Percentiles rank a stretch among this genome's conserved stretches.
Evolutionary conservation across 140 eudicot genomes (phyloP).

Genomic region (Oenanthe javanica): DNA sequence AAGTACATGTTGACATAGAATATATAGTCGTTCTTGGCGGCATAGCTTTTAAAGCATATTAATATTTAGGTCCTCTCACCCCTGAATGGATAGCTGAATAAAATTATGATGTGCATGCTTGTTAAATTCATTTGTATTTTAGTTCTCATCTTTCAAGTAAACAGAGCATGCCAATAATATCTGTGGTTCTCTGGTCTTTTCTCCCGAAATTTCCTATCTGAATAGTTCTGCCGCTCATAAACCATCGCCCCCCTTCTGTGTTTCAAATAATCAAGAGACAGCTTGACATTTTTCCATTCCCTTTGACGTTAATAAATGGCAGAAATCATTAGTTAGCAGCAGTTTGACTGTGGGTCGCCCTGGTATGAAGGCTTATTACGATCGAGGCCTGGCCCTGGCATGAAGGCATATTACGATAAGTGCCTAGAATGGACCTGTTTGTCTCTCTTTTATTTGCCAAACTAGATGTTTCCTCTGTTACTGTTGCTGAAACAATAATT

Average conservation of each 20-base stretch:
- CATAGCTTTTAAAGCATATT: background rate
- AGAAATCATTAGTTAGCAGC: background rate
- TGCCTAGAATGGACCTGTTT: background rate
- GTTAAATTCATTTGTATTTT: background rate
- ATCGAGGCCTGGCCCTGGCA: background rate
- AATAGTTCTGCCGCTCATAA: background rate
- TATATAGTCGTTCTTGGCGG: background rate
- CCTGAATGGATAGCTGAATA: too few species aligned
- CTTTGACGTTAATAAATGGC: background rate
- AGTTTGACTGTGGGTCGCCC: background rate
- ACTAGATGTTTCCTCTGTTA: background rate
- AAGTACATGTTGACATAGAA: background rate
- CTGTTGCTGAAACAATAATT: background rate
- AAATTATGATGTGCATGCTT: background rate
- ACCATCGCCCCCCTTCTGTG: background rate
- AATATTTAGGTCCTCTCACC: too few species aligned
- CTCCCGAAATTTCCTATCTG: background rate
- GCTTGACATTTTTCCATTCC: background rate
- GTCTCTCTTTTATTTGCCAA: background rate
- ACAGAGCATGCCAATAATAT: background rate
- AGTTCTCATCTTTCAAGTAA: background rate
- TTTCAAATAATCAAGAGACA: background rate
- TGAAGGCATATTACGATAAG: too few species aligned
- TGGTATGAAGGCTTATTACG: background rate
- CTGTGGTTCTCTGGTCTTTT: background rate